Base-by-base conservation (phyloP, 331 rosid species). In the Quercus tomentella region DNA sequence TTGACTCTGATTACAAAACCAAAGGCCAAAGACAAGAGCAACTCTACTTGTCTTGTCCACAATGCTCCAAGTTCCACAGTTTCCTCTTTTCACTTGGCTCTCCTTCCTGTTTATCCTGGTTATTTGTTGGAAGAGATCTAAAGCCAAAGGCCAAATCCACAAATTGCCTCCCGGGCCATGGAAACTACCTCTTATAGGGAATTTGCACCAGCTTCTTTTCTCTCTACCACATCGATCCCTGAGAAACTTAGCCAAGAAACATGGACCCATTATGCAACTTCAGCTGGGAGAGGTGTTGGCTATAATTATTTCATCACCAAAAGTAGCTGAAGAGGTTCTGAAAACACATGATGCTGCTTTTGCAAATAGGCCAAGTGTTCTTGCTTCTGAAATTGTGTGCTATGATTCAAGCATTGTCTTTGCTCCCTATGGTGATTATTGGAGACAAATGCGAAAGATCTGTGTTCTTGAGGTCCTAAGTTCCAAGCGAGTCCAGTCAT, bases 381-480 rank as follows among this genome's bases (percentile, higher is more conserved):
- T 78, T 4, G 1, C 35, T 8, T 0, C 61, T 15, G 30, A 81
- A 7, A 37, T 86, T 4, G 0, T 81, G 22, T 2, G 6, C 20
- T 83, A 83, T 57, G 83, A 56, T 18, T 14, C 49, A 4, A 81
- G 68, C 18, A 67, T 91, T 1, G 70, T 33, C 7, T 87, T 79
- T 61, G 30, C 90, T 21, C 90, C 88, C 5, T 84, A 82, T 6
- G 83, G 91, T 11, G 84, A 84, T n/a, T 78, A 83, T 37, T 89
- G 94, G 97, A 81, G 82, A 71, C 88, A 86, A 67, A 75, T 89
- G 77, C 71, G 89, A 65, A 89, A 88, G 61, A 71, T 89, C 33
- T 86, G 87, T 49, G 9, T 84, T 12, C 22, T 75, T 7, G 76
- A 86, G 30, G 80, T 81, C 1, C 67, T 87, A 1, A 56, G 57